Conservation (phyloP, 306 rosid species). For the Quillaja saponaria region DNA sequence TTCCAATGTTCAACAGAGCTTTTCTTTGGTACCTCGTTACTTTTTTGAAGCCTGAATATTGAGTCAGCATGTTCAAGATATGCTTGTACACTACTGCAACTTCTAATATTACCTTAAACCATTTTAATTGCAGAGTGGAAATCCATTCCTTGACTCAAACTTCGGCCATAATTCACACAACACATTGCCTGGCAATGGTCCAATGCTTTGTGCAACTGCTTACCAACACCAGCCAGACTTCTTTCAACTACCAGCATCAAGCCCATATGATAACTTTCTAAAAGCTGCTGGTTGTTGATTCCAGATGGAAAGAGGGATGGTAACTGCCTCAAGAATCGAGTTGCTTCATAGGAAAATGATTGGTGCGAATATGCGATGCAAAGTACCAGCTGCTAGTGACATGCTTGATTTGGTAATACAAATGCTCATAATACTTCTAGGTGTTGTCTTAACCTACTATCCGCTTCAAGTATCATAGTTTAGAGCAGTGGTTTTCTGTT, state of each 20-base stretch:
- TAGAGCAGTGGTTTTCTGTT: constrained; percentile 21
- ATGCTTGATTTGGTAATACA: constrained; percentile 2
- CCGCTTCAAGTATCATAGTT: constrained; percentile 13
- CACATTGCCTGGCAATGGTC: constrained; percentile 38
- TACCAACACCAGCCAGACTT: constrained; percentile 52
- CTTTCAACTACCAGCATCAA: constrained; percentile 69
- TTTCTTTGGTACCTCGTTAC: constrained; percentile 47
- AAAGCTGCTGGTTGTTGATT: constrained; percentile 83
- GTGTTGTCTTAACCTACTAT: constrained; percentile 26
- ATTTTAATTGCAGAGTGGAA: constrained; percentile 55
- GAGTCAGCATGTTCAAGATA: neutral
- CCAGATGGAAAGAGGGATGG: constrained; percentile 12
- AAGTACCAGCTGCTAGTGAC: too few species aligned
- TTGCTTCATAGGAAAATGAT: constrained; percentile 5
- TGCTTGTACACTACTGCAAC: neutral
- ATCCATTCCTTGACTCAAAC: constrained; percentile 62
- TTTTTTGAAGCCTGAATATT: constrained; percentile 12
- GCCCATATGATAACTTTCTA: constrained; percentile 76
- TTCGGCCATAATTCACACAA: constrained; percentile 29
- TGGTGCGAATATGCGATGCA: neutral
- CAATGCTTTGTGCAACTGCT: constrained; percentile 61
- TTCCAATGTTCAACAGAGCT: constrained; percentile 31
- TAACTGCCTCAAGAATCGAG: constrained; percentile 5
- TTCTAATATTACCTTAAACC: neutral
- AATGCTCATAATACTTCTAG: constrained; percentile 29